Evolutionary conservation across 2,329 filamentous ascomycete species (phyloP).

Genomic region (Knufia petricola): DNA sequence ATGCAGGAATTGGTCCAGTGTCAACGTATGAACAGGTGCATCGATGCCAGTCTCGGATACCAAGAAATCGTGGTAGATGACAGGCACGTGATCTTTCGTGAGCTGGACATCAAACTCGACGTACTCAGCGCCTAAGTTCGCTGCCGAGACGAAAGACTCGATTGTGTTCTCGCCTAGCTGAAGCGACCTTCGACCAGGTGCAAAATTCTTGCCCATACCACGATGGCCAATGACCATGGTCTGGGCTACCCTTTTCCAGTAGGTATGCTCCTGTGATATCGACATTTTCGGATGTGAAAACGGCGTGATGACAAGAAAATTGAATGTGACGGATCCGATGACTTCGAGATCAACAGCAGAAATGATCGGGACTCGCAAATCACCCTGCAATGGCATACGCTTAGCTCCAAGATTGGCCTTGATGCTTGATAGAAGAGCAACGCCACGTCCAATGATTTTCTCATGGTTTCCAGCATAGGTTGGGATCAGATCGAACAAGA

Average conservation of each 20-base stretch:
- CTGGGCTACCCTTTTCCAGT: conserved; percentile 86
- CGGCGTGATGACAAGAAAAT: conserved; percentile 88
- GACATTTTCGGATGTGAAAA: conserved; percentile 92
- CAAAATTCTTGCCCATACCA: conserved; percentile 78
- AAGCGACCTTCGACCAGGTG: conserved; percentile 69
- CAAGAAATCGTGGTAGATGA: conserved; percentile 97
- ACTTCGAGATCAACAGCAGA: conserved; percentile 73
- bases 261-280: conserved; percentile 80
- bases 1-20: conserved; percentile 89
- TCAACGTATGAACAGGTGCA: conserved; percentile 89
- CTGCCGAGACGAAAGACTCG: conserved; percentile 88
- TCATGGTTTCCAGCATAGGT: conserved; percentile 81
- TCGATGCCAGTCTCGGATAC: conserved; percentile 97
- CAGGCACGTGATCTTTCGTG: conserved; percentile 96
- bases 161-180: conserved; percentile 96
- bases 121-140: conserved; percentile 73
- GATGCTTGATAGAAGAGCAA: conserved; percentile 77
- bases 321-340: conserved; percentile 92
- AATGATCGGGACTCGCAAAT: conserved; percentile 84
- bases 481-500: conserved; percentile 89
- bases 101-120: conserved; percentile 81
- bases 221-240: conserved; percentile 72
- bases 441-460: conserved; percentile 75
- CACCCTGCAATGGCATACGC: conserved; percentile 84
- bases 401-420: conserved; percentile 74